Evolutionary conservation across 2,329 filamentous ascomycete species (phyloP).

Genomic region (Fonsecaea erecta): DNA sequence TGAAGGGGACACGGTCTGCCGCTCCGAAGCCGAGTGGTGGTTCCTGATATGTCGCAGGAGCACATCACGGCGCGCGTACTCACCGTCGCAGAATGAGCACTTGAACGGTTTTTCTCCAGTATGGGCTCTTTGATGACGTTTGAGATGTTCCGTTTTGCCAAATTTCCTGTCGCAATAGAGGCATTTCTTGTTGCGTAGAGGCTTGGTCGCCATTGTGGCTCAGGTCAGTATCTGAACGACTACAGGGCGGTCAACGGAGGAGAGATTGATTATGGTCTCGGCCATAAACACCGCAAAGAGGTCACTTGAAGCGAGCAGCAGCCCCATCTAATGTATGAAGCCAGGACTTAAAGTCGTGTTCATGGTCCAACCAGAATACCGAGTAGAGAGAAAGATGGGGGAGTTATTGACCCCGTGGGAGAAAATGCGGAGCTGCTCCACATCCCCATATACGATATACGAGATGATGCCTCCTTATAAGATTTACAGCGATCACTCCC

Average conservation of each 20-base stretch:
- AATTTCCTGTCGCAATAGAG: constrained; percentile 20
- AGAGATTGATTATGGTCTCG: too few relatives aligned
- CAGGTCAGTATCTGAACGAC: too few relatives aligned
- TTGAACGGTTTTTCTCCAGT: constrained; percentile 98
- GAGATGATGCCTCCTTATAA: too few relatives aligned
- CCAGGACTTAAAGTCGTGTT: background rate
- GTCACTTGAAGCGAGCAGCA: background rate
- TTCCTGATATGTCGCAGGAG: constrained; percentile 21
- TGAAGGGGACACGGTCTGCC: background rate
- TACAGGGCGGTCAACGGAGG: too few relatives aligned
- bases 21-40: constrained; percentile 9
- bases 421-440: constrained; percentile 3
- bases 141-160: constrained; percentile 43
- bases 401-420: background rate
- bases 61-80: constrained; percentile 20
- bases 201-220: constrained; percentile 10
- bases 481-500: too few relatives aligned
- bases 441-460: background rate
- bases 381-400: background rate
- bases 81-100: constrained; percentile 93
- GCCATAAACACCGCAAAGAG: background rate
- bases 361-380: background rate
- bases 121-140: constrained; percentile 60
- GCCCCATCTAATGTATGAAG: background rate
- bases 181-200: constrained; percentile 18